Base-by-base conservation (phyloP, 176 grass and related monocot species). In the Carex littledalei region DNA sequence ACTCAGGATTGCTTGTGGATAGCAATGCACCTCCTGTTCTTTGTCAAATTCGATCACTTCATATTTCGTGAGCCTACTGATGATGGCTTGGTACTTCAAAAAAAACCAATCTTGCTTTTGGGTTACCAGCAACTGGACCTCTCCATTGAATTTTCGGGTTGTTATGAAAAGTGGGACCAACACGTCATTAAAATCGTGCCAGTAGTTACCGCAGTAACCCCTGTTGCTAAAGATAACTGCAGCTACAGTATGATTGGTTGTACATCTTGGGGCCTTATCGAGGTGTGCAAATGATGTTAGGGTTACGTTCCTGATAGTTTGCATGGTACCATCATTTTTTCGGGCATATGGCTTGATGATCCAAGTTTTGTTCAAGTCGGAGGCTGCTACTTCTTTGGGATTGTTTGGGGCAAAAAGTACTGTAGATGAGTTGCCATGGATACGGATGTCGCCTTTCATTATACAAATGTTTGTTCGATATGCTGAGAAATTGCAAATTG, bases 101-200 rank as follows among this genome's bases (percentile, higher is more conserved):
- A 91, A 53, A 70, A 67, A 92, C 7, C 35, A 3, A 5, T 3
- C 10, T 34, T 31, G 18, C 81, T 90, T 84, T 35, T 88, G 80
- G 1, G 86, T 64, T 17, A 61, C 88, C 7, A 97, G 70, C 10
- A 93, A 86, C 81, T 88, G 86, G 9, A 94, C 91, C 43, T 20
- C 69, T 31, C 89, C 66, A 1, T 63, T 49, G 86, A 86, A 94
- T 70, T 90, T 84, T 7, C 56, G 81, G 0, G 89, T 34, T 1
- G 89, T 97, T 47, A 80, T 69, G 81, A 90, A 97, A 47, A 97
- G 86, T 0, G 94, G 94, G 29, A 97, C 37, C 63, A 97, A 8
- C 9, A 97, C 75, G 80, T 97, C 94, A 74, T 61, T 90, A 74
- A 93, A 85, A 65, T 81, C 72, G 34, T 93, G 94, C 87, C 92